Conservation (phyloP, 352 stramenopile species). For the Pythium guiyangense region DNA sequence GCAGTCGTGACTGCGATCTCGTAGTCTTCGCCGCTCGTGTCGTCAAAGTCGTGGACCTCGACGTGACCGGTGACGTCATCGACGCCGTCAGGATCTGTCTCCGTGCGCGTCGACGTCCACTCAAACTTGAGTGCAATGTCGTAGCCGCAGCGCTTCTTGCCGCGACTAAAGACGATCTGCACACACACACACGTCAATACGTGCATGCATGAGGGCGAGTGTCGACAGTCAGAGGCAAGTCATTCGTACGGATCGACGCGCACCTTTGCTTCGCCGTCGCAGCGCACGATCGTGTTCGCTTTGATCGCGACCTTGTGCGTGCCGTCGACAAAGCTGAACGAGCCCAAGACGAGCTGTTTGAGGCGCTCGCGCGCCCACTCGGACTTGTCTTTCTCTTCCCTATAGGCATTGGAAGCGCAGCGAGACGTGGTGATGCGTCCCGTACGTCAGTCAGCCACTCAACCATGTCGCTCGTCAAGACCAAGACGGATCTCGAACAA, state of each 20-base stretch:
- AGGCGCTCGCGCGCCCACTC: conserved; percentile 70
- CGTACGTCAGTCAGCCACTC: neutral
- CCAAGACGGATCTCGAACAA: too few species aligned
- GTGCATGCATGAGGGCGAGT: neutral
- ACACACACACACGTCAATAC: neutral
- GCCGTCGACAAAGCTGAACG: conserved; percentile 53
- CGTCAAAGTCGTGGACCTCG: conserved; percentile 83
- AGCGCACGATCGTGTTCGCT: conserved; percentile 55
- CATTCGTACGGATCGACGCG: too few species aligned
- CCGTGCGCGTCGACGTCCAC: conserved; percentile 37
- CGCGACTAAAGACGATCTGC: conserved; percentile 72
- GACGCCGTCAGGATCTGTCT: conserved; percentile 33
- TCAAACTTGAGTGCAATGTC: conserved; percentile 82
- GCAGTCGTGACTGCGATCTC: conserved; percentile 58
- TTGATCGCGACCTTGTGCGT: conserved; percentile 45
- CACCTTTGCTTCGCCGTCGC: conserved; percentile 81
- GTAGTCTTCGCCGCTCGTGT: conserved; percentile 79
- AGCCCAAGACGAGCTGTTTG: conserved; percentile 61
- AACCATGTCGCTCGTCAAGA: too few species aligned
- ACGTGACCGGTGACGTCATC: conserved; percentile 57
- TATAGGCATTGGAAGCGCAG: conserved; percentile 8
- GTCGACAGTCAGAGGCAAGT: too few species aligned
- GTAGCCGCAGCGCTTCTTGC: conserved; percentile 84
- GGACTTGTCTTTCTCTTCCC: conserved; percentile 82
- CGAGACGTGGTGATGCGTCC: too few species aligned